A percentile compares a stretch with the other conserved stretches of the same genome.
Conservation (phyloP, 108 stramenopile genomes). For the Skeletonema tropicum region DNA sequence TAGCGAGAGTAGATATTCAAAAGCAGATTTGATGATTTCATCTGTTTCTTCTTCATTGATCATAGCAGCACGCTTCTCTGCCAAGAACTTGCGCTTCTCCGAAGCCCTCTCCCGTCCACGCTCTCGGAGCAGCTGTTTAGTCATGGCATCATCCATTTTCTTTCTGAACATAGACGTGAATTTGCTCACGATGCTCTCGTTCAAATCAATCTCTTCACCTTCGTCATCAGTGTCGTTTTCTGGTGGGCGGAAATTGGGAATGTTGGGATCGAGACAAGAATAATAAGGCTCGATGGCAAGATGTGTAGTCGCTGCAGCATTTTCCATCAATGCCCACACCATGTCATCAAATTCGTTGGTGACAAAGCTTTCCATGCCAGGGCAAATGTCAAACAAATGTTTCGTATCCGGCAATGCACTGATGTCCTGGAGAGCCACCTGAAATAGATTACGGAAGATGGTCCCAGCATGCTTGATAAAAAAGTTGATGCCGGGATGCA, state of each 20-base stretch:
- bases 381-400: constrained; percentile 44
- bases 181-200: constrained; percentile 5
- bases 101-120: constrained; percentile 36
- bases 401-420: constrained; percentile 48
- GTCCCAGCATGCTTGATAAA: constrained; percentile 69
- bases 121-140: constrained; percentile 44
- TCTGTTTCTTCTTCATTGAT: constrained; percentile 67
- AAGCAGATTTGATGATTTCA: constrained; percentile 55
- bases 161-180: constrained; percentile 1
- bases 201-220: constrained; percentile 18
- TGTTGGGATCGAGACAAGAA: constrained; percentile 58
- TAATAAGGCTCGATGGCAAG: constrained; percentile 65
- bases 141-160: constrained; percentile 19
- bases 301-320: constrained; percentile 56
- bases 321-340: constrained; percentile 63
- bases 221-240: constrained; percentile 15
- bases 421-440: constrained; percentile 52
- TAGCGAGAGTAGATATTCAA: constrained; percentile 65
- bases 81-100: constrained; percentile 59
- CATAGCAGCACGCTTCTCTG: constrained; percentile 65
- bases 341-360: constrained; percentile 58
- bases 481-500: constrained; percentile 72
- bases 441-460: constrained; percentile 70
- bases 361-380: constrained; percentile 51
- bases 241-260: constrained; percentile 57